phyloP scores from a whole-genome alignment of 1,284 basidiomycete species.

The Xanthoconium separans region DNA sequence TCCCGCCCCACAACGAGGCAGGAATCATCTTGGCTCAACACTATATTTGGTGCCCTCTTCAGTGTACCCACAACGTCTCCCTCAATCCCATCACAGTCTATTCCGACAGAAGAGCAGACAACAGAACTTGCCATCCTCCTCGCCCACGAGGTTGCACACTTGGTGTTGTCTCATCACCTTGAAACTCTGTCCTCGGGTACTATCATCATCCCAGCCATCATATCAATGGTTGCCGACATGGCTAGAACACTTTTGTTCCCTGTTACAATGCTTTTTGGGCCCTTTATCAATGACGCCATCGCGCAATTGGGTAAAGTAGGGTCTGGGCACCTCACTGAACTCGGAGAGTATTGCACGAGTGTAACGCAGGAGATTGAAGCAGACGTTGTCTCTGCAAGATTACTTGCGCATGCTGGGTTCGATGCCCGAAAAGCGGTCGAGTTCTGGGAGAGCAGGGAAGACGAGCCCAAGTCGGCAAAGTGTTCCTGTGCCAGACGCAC shows the following conservation, averaged over 20 bases:
- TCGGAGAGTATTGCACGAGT: slow-evolving; percentile 71
- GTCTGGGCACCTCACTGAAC: slow-evolving; percentile 67
- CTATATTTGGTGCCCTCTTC: slow-evolving; percentile 48
- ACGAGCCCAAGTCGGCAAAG: slow-evolving; percentile 33
- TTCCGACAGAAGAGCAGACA: slow-evolving; percentile 79
- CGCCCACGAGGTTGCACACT: slow-evolving; percentile 85
- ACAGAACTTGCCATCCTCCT: slow-evolving; percentile 82
- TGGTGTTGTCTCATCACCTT: slow-evolving; percentile 85
- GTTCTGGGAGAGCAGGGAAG: slow-evolving; percentile 66
- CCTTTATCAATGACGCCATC: slow-evolving; percentile 88
- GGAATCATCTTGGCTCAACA: slow-evolving; percentile 46
- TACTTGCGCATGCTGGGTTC: slow-evolving; percentile 86
- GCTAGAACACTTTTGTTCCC: slow-evolving; percentile 80
- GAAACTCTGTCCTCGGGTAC: slow-evolving; percentile 83
- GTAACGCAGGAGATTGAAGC: slow-evolving; percentile 84
- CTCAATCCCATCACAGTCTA: slow-evolving; percentile 32
- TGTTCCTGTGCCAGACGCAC: slow-evolving; percentile 36
- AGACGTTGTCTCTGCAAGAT: slow-evolving; percentile 81
- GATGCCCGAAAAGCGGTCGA: slow-evolving; percentile 72
- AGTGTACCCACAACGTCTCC: slow-evolving; percentile 33
- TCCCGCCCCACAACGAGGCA: slow-evolving; percentile 11
- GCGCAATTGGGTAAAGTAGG: slow-evolving; percentile 76
- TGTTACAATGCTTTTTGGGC: slow-evolving; percentile 85
- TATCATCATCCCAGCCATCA: slow-evolving; percentile 76
- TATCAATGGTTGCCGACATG: slow-evolving; percentile 76